phyloP scores from a whole-genome alignment of 169 alveolate species.

The Toxoplasma gondii region DNA sequence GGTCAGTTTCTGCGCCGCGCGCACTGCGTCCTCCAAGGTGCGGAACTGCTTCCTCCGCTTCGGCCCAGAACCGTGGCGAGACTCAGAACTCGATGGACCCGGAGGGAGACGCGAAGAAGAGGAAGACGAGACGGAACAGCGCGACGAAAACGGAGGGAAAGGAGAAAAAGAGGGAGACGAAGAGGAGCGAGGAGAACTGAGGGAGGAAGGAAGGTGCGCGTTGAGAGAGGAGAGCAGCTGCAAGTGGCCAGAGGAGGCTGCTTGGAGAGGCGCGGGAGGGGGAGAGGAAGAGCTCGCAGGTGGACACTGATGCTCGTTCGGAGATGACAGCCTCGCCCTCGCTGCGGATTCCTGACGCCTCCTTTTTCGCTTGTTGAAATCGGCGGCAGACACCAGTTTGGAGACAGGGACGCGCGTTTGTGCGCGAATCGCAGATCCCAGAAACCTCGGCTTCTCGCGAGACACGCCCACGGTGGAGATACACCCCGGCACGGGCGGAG shows the following conservation, averaged over 20 bases:
- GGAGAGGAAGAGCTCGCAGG: background rate
- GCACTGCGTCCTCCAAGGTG: background rate
- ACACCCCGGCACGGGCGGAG: background rate
- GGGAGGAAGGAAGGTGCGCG: background rate
- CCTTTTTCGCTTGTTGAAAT: background rate
- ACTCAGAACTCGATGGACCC: no score
- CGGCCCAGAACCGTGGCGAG: background rate
- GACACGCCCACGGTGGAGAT: background rate
- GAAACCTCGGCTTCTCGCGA: background rate
- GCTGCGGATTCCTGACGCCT: background rate
- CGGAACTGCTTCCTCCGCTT: background rate
- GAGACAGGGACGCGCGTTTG: background rate
- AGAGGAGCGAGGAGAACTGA: background rate
- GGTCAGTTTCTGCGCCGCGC: background rate
- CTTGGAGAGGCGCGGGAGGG: background rate
- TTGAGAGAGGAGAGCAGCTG: background rate
- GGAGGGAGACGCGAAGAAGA: no score
- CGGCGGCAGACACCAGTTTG: background rate
- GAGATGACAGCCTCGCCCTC: background rate
- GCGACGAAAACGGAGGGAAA: no score
- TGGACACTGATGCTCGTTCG: background rate
- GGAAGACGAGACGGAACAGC: no score
- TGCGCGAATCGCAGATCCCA: background rate
- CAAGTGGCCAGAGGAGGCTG: background rate
- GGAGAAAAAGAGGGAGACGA: background rate